These are phyloP conservation scores for Cymbidium sinense DNA, from an alignment of 106 monocot species.

Conservation along the genomic window DNA sequence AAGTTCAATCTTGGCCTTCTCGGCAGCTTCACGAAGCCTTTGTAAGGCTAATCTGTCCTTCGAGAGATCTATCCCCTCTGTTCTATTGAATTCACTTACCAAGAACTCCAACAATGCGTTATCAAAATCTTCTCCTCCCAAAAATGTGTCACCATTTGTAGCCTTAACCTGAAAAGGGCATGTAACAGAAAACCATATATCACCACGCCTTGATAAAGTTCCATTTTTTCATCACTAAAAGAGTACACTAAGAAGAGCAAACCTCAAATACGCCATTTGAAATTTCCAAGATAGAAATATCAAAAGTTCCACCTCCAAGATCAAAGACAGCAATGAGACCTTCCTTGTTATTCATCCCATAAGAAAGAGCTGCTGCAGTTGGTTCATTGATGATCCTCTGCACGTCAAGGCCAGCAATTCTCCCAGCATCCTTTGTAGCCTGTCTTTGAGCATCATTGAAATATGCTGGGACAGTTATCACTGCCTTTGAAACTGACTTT, in stretches of 20 bases:
- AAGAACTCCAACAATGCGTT: slow-evolving; percentile 72
- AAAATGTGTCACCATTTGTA: slow-evolving; percentile 88
- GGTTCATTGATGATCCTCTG: slow-evolving; percentile 72
- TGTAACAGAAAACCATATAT: not conserved
- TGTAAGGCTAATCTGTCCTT: slow-evolving; percentile 74
- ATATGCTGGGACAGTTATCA: slow-evolving; percentile 83
- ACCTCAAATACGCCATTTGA: slow-evolving; percentile 96
- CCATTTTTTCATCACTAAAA: not conserved
- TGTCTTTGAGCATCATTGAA: slow-evolving; percentile 81
- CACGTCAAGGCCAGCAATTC: slow-evolving; percentile 67
- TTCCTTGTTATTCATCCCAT: slow-evolving; percentile 70
- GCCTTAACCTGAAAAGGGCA: slow-evolving; percentile 60
- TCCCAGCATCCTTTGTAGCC: slow-evolving; percentile 80
- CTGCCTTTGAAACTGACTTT: slow-evolving; percentile 58
- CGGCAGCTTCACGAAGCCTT: slow-evolving; percentile 79
- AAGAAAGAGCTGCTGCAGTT: slow-evolving; percentile 64
- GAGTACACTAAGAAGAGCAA: not conserved
- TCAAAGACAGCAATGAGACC: slow-evolving; percentile 67
- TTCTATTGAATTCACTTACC: slow-evolving; percentile 65
- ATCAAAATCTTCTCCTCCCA: slow-evolving; percentile 89
- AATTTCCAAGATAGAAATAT: slow-evolving; percentile 70
- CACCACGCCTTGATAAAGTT: not conserved
- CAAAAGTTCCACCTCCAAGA: slow-evolving; percentile 72
- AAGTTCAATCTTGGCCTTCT: slow-evolving; percentile 86
- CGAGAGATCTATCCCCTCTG: slow-evolving; percentile 70